Conservation (phyloP, 2,329 filamentous ascomycete species). For the Aspergillus chevalieri region DNA sequence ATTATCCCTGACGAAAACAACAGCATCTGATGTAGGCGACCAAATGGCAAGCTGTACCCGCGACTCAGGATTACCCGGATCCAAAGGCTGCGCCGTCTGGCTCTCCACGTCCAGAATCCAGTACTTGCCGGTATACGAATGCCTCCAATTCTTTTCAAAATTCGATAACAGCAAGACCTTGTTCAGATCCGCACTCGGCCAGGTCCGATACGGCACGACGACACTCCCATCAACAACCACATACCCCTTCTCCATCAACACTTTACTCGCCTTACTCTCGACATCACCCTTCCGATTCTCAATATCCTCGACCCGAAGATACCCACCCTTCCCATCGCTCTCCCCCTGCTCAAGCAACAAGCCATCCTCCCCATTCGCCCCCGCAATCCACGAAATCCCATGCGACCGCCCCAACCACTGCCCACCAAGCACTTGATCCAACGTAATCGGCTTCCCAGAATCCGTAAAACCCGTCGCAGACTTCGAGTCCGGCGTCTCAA, state of each 20-base stretch:
- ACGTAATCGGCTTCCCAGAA: slow-evolving; percentile 37
- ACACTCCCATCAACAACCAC: slow-evolving; percentile 56
- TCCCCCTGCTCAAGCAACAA: slow-evolving; percentile 67
- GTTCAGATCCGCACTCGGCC: slow-evolving; percentile 76
- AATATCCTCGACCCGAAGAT: slow-evolving; percentile 81
- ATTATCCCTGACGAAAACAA: slow-evolving; percentile 87
- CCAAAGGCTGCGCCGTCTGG: slow-evolving; percentile 69
- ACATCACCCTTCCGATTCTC: slow-evolving; percentile 47
- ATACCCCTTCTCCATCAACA: slow-evolving; percentile 64
- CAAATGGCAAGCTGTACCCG: slow-evolving; percentile 79
- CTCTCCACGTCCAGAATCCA: slow-evolving; percentile 87
- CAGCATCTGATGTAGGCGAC: slow-evolving; percentile 78
- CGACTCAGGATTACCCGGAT: slow-evolving; percentile 59
- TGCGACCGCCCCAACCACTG: slow-evolving; percentile 34
- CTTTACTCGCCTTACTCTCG: slow-evolving; percentile 51
- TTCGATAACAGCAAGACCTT: slow-evolving; percentile 79
- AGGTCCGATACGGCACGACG: slow-evolving; percentile 56
- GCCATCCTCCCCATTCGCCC: slow-evolving; percentile 60
- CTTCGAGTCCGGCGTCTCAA: slow-evolving; percentile 23
- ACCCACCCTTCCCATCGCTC: slow-evolving; percentile 55
- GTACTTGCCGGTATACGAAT: slow-evolving; percentile 80
- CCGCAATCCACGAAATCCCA: slow-evolving; percentile 43
- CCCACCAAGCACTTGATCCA: slow-evolving; percentile 37
- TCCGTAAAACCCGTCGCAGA: slow-evolving; percentile 26
- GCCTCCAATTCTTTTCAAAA: slow-evolving; percentile 71